Conservation (phyloP, 768 basidiomycete genomes). For the Cytidiella melzeri region DNA sequence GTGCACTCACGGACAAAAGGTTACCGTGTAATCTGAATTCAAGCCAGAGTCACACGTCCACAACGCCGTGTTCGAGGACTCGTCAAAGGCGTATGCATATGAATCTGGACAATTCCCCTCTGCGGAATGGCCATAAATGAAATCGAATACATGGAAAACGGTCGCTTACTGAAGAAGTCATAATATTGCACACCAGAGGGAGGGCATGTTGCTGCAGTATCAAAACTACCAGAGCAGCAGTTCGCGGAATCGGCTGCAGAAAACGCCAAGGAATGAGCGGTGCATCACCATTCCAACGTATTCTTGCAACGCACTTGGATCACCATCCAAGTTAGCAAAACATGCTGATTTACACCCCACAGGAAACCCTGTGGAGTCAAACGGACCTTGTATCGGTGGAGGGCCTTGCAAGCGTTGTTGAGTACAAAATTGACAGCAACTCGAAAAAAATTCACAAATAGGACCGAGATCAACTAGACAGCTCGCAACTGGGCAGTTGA, state of each 20-base stretch:
- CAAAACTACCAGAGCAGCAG: slow-evolving; percentile 55
- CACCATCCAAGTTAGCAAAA: slow-evolving; percentile 31
- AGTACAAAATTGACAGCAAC: not conserved
- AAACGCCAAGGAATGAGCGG: not conserved
- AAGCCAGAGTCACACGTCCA: slow-evolving; percentile 34
- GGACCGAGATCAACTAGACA: slow-evolving; percentile 34
- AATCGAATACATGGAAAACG: not conserved
- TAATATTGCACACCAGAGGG: slow-evolving; percentile 36
- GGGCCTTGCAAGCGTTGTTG: slow-evolving; percentile 22
- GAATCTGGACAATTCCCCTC: slow-evolving; percentile 38
- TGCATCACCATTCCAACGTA: not conserved
- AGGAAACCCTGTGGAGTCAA: slow-evolving; percentile 29
- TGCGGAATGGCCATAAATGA: slow-evolving; percentile 12
- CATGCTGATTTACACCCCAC: slow-evolving; percentile 43
- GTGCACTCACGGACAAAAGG: slow-evolving; percentile 33
- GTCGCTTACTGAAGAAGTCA: slow-evolving; percentile 40
- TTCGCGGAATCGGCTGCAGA: slow-evolving; percentile 46
- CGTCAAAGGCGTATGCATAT: slow-evolving; percentile 41
- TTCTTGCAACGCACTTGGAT: slow-evolving; percentile 19
- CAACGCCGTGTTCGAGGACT: slow-evolving; percentile 38
- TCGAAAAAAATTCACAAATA: slow-evolving; percentile 25
- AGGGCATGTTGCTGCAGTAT: slow-evolving; percentile 51
- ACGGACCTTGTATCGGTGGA: slow-evolving; percentile 28
- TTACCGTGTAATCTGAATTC: slow-evolving; percentile 39
- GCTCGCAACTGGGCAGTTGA: slow-evolving; percentile 28